Evolutionary conservation across 495 filamentous ascomycete genomes (phyloP), one percentile per base, ranked within the genome.

Genomic region (Amniculicola lignicola): DNA sequence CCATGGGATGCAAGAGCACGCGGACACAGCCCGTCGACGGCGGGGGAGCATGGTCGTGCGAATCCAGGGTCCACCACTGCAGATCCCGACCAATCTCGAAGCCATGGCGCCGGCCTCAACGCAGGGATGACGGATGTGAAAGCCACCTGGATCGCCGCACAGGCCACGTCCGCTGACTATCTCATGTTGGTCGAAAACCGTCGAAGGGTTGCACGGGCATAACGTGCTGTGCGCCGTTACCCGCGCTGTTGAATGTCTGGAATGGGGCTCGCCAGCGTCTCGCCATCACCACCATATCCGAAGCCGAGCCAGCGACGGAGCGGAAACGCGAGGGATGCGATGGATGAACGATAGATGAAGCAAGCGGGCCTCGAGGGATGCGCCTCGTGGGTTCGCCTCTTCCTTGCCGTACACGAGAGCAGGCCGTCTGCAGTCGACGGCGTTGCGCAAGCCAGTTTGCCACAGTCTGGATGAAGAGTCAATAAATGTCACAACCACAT

Each of bases 71-170:
- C 55, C 22, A 18, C 39, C 12, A 10, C 16, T 47, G 55, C 36
- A 22, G 55, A 59, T 59, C 55, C 38, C 28, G 53, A 54, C 51
- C 50, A 25, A 36, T 59, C 55, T 59, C 38, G 55, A 59, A 51
- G 45, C 16, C 46, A 38, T 42, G 22, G 36, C 18, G 4, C 21
- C 21, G 12, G 35, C 23, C 18, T 23, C 9, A 10, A 28, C n/a
- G 40, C 55, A 51, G 39, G 55, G 55, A 59, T 59, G 55, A 59
- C 39, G 47, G 24, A 15, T 4, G 55, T 51, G 29, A 35, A n/a
- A 33, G 29, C 15, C 45, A 22, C 45, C 55, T 52, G 23, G 55
- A 52, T 15, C 35, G n/a, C 23, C 14, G 55, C 55, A 46, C 55
- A 48, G 55, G 16, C 39, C 37, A 2, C 16, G 1, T 12, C 29